Conservation (phyloP, 2,329 filamentous ascomycete genomes). For the Neonectria faginata region DNA sequence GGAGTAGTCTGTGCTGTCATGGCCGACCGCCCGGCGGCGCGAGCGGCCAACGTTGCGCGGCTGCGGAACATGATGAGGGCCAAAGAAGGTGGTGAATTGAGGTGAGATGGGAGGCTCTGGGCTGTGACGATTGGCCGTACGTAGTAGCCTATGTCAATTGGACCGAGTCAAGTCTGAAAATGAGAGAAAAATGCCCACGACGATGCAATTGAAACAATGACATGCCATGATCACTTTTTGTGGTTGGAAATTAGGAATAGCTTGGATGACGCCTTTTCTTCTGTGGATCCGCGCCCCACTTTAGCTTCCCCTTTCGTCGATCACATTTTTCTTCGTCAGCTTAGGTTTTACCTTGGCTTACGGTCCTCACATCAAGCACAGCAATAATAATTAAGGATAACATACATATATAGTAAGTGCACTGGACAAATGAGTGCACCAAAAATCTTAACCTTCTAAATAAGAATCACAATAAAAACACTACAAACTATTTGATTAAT, state of each 20-base stretch:
- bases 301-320: neutral
- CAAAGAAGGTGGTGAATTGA: too few relatives aligned
- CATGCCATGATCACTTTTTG: neutral
- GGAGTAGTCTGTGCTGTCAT: neutral
- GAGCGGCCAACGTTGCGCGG: slow-evolving; percentile 33
- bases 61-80: slow-evolving; percentile 39
- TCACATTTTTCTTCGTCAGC: too few relatives aligned
- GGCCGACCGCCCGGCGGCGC: slow-evolving; percentile 24
- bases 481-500: too few relatives aligned
- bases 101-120: too few relatives aligned
- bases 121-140: too few relatives aligned
- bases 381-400: neutral
- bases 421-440: too few relatives aligned
- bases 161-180: too few relatives aligned
- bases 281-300: neutral
- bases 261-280: neutral
- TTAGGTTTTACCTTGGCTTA: too few relatives aligned
- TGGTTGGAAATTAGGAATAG: neutral
- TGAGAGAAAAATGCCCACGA: neutral
- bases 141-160: neutral
- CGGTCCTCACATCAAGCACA: too few relatives aligned
- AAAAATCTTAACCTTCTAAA: too few relatives aligned
- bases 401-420: too few relatives aligned
- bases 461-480: too few relatives aligned
- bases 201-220: neutral